A percentile compares a stretch with the other conserved stretches of the same genome.
phyloP scores from a whole-genome alignment of 169 alveolate genomes.

The Ichthyophthirius multifiliis region DNA sequence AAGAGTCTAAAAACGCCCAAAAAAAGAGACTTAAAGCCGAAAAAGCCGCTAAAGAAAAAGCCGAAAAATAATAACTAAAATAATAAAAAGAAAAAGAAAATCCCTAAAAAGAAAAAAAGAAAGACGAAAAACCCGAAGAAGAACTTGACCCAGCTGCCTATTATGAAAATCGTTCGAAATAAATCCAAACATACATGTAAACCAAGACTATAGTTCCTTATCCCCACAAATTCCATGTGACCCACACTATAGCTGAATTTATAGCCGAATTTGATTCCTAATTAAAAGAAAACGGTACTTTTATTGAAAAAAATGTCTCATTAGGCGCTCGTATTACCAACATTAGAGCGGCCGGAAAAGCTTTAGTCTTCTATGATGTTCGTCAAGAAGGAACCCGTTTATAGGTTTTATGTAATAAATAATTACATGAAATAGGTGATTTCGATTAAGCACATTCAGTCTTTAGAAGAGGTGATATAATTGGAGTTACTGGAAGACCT shows the following conservation, averaged over 20 bases:
- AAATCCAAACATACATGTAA: background rate
- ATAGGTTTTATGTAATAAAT: constrained; percentile 78
- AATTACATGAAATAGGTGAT: constrained; percentile 52
- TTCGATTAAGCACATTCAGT: constrained; percentile 70
- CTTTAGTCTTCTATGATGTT: constrained; percentile 90
- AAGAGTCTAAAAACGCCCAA: background rate
- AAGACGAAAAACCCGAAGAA: constrained; percentile 46
- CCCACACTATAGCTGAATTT: constrained; percentile 86
- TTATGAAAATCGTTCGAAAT: constrained; percentile 62
- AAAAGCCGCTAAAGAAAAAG: constrained; percentile 50
- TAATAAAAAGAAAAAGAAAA: constrained; percentile 23
- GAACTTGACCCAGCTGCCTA: constrained; percentile 75
- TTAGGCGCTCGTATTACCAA: constrained; percentile 93
- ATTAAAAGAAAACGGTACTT: constrained; percentile 80
- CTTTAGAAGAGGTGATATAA: constrained; percentile 89
- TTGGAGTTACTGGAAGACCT: constrained; percentile 87
- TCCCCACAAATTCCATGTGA: constrained; percentile 91
- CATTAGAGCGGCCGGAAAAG: constrained; percentile 89
- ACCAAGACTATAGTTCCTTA: constrained; percentile 59
- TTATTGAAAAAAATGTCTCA: constrained; percentile 79
- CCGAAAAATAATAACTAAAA: constrained; percentile 35
- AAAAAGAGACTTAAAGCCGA: constrained; percentile 30
- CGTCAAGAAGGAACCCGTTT: constrained; percentile 86
- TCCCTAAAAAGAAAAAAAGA: constrained; percentile 21
- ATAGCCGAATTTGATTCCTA: constrained; percentile 82